Conservation (phyloP, 2,329 filamentous ascomycete genomes). For the Talaromyces pinophilus region DNA sequence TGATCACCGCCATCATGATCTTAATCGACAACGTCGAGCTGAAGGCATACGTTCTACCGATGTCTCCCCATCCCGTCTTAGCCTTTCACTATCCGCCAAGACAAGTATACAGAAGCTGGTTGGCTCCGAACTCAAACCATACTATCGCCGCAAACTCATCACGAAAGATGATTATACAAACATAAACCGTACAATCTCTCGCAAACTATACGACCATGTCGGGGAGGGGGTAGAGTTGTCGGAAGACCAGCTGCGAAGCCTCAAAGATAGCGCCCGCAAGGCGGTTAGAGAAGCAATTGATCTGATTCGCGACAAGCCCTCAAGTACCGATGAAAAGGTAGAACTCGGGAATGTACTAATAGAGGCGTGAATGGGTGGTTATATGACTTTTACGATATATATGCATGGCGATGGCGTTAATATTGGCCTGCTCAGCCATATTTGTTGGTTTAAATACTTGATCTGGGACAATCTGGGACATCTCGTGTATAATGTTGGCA, state of each 20-base stretch:
- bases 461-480: not conserved
- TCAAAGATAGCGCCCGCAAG: conserved; percentile 73
- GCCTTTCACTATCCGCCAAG: conserved; percentile 79
- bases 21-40: not conserved
- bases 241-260: conserved; percentile 65
- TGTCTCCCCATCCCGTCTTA: conserved; percentile 65
- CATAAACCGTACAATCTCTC: conserved; percentile 87
- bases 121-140: conserved; percentile 74
- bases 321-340: not conserved
- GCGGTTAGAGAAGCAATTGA: conserved; percentile 77
- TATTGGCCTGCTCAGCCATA: not conserved
- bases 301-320: conserved; percentile 26
- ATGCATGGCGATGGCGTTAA: conserved; percentile 21
- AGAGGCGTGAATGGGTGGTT: not conserved
- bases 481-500: conserved; percentile 2
- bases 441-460: not conserved
- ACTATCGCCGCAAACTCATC: conserved; percentile 76
- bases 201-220: conserved; percentile 75
- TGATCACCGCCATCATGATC: conserved; percentile 14
- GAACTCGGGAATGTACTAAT: conserved; percentile 7
- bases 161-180: conserved; percentile 87
- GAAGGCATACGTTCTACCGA: conserved; percentile 54
- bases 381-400: conserved; percentile 15
- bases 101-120: conserved; percentile 88
- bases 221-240: conserved; percentile 61